A percentile compares a stretch with the other conserved stretches of the same genome.
Conservation (phyloP, 2,329 filamentous ascomycete species). For the Pyrenophora teres region DNA sequence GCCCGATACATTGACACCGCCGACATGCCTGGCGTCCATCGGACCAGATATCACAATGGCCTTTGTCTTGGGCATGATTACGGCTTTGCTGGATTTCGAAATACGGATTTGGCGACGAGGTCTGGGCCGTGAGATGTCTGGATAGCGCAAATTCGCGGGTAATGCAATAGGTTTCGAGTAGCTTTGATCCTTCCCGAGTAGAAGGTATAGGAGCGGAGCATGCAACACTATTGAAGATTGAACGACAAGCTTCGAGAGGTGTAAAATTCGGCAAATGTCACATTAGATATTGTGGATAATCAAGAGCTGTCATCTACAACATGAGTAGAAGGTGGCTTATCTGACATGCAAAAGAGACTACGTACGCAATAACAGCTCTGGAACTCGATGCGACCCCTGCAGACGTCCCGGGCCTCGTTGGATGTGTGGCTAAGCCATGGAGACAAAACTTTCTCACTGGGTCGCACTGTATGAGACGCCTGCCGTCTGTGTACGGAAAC, state of each 20-base stretch:
- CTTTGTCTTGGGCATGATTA: constrained; percentile 31
- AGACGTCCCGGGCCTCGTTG: no score
- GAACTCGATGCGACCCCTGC: constrained; percentile 11
- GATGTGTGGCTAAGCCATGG: constrained; percentile 27
- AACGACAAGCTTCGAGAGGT: background rate
- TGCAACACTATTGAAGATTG: constrained; percentile 3
- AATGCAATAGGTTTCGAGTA: constrained; percentile 29
- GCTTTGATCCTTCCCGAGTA: constrained; percentile 9
- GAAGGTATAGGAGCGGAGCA: constrained; percentile 5
- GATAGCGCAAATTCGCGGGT: constrained; percentile 16
- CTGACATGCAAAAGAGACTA: constrained; percentile 14
- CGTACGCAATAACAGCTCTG: constrained; percentile 15
- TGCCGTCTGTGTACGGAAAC: no score
- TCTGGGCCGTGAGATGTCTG: constrained; percentile 10
- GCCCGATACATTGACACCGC: constrained; percentile 36
- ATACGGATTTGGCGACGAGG: constrained; percentile 6
- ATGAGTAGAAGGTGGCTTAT: background rate
- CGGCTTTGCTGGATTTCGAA: constrained; percentile 11
- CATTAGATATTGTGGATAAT: background rate
- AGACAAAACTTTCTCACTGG: background rate
- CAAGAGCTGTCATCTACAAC: constrained; percentile 2
- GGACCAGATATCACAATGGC: constrained; percentile 37
- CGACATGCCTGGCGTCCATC: constrained; percentile 41
- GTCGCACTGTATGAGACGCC: no score
- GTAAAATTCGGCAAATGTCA: background rate